Evolutionary conservation across 2,329 filamentous ascomycete genomes (phyloP).

Genomic region (Aspergillus hiratsukae): DNA sequence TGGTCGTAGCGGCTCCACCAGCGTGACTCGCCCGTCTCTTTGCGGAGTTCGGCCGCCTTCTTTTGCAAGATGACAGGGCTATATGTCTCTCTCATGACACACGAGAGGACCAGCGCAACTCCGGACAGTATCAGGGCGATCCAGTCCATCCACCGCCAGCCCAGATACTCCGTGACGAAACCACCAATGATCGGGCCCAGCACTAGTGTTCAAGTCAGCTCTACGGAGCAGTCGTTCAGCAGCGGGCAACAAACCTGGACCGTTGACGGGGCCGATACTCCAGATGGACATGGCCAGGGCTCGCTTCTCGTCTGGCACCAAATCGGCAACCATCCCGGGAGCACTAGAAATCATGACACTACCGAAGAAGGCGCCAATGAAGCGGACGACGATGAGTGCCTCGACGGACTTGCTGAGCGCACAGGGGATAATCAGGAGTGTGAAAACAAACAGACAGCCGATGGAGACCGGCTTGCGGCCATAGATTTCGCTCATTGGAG

Average conservation of each 20-base stretch:
- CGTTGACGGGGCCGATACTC: constrained; percentile 80
- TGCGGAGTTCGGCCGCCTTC: constrained; percentile 60
- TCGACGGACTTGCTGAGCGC: constrained; percentile 64
- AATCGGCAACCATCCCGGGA: constrained; percentile 77
- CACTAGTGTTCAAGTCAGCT: constrained; percentile 20
- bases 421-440: constrained; percentile 66
- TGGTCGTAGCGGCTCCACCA: constrained; percentile 81
- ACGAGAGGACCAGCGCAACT: constrained; percentile 55
- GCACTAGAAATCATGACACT: constrained; percentile 79
- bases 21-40: constrained; percentile 64
- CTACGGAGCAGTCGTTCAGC: not conserved
- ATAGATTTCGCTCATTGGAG: constrained; percentile 56
- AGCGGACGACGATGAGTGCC: constrained; percentile 66
- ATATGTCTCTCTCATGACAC: constrained; percentile 69
- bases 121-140: constrained; percentile 69
- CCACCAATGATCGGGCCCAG: constrained; percentile 72
- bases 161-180: constrained; percentile 64
- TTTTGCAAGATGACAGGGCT: constrained; percentile 64
- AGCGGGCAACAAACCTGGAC: constrained; percentile 41
- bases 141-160: constrained; percentile 89
- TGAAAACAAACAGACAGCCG: constrained; percentile 59
- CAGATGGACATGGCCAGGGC: constrained; percentile 81
- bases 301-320: constrained; percentile 73
- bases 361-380: constrained; percentile 69
- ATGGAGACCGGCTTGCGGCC: constrained; percentile 59